Evolutionary conservation across 2,329 filamentous ascomycete species (phyloP).

Genomic region (Bisporella sp.): DNA sequence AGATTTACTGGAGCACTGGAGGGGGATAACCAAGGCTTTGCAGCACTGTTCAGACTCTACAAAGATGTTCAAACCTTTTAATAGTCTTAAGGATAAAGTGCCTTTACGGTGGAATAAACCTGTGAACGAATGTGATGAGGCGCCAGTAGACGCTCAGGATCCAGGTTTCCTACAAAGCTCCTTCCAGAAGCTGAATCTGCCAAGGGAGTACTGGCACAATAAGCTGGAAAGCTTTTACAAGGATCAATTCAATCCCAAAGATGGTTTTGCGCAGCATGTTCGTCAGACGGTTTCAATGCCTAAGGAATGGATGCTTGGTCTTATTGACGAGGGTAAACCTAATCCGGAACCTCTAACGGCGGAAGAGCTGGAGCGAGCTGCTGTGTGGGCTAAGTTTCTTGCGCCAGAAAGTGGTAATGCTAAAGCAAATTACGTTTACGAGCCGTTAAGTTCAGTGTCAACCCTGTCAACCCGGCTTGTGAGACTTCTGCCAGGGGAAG

Average conservation of each 20-base stretch:
- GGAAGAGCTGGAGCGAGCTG: conserved; percentile 1
- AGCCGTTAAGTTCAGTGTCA: not conserved
- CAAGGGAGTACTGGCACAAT: not conserved
- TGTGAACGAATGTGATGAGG: too few relatives aligned
- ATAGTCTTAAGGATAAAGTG: too few relatives aligned
- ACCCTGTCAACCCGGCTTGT: not conserved
- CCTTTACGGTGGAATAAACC: too few relatives aligned
- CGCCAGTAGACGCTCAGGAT: too few relatives aligned
- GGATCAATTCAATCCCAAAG: conserved; percentile 1
- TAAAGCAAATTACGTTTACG: not conserved
- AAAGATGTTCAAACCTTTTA: too few relatives aligned
- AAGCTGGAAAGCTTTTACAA: conserved; percentile 1
- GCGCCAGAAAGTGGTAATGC: not conserved
- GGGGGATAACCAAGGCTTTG: too few relatives aligned
- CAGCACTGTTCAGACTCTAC: too few relatives aligned
- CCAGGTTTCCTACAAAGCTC: too few relatives aligned
- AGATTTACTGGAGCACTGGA: too few relatives aligned
- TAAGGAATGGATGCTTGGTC: not conserved
- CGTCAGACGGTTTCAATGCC: conserved; percentile 1
- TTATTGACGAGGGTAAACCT: conserved; percentile 1
- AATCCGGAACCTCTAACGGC: not conserved
- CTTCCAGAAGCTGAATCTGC: too few relatives aligned
- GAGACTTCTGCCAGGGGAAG: conserved; percentile 1
- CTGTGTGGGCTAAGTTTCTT: not conserved
- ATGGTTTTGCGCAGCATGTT: not conserved